These are phyloP conservation scores for Gryganskiella cystojenkinii DNA, from an alignment of 192 early-diverging fungal genomes.

Conservation along the genomic window DNA sequence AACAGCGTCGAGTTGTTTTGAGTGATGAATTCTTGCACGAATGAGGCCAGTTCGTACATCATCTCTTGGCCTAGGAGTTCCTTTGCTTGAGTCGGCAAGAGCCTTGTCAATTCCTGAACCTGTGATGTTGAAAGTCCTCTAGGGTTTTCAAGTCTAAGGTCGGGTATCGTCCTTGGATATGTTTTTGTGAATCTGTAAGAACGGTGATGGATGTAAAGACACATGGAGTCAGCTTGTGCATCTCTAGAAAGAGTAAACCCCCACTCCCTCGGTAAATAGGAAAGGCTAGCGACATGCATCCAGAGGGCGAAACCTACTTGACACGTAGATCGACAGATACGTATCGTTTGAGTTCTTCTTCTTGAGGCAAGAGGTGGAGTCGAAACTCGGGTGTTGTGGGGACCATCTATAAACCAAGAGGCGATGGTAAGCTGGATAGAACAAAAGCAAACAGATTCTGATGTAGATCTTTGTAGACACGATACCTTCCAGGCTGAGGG, in stretches of 20 bases:
- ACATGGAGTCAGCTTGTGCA: no score
- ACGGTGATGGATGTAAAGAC: constrained; percentile 6
- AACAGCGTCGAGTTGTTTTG: constrained; percentile 64
- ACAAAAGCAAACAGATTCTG: no score
- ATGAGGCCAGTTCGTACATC: constrained; percentile 71
- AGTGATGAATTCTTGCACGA: constrained; percentile 68
- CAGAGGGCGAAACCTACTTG: constrained; percentile 54
- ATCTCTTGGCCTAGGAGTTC: constrained; percentile 68
- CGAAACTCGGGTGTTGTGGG: constrained; percentile 60
- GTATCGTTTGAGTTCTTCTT: constrained; percentile 57
- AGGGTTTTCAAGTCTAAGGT: constrained; percentile 61
- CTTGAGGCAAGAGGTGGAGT: constrained; percentile 60
- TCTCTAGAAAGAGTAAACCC: no score
- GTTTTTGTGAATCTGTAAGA: constrained; percentile 67
- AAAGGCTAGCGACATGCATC: no score
- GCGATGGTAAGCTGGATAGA: background rate
- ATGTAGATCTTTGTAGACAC: no score
- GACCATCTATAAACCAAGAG: constrained; percentile 42
- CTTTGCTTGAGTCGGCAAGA: constrained; percentile 51
- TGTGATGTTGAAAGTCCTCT: constrained; percentile 64
- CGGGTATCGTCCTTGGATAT: constrained; percentile 73
- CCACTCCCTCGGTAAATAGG: background rate
- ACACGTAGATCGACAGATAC: constrained; percentile 62
- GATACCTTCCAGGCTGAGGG: constrained; percentile 68
- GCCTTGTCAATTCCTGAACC: constrained; percentile 53